Percentiles rank a stretch among this genome's conserved stretches.
Conservation (phyloP, 2,329 filamentous ascomycete genomes). For the Diatrype stigma region DNA sequence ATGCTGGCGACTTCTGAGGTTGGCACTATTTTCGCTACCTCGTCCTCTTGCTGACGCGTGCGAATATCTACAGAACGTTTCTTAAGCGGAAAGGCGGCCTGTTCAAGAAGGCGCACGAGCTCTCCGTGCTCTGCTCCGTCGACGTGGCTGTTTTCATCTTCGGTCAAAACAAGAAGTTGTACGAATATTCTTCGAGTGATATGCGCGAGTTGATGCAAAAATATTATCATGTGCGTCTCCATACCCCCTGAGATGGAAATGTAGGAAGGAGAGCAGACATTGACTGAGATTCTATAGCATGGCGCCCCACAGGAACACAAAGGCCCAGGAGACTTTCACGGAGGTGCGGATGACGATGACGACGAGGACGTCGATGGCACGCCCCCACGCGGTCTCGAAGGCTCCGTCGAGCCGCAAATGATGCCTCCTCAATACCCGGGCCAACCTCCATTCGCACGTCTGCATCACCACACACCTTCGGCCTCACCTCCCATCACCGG, state of each 20-base stretch:
- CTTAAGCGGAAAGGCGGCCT: constrained; percentile 97
- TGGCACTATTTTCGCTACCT: not conserved
- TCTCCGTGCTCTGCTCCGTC: constrained; percentile 95
- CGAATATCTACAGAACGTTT: constrained; percentile 66
- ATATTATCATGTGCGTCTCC: constrained; percentile 78
- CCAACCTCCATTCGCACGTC: constrained; percentile 69
- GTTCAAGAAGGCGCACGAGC: constrained; percentile 99
- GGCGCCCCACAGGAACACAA: constrained; percentile 94
- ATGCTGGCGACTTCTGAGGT: too few species aligned
- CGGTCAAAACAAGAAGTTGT: constrained; percentile 97
- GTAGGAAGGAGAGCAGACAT: not conserved
- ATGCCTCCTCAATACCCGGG: constrained; percentile 68
- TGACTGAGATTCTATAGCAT: constrained; percentile 55
- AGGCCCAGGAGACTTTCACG: constrained; percentile 86
- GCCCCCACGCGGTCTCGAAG: constrained; percentile 62
- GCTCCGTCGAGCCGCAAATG: constrained; percentile 50
- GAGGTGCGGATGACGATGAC: constrained; percentile 80
- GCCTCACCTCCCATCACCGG: constrained; percentile 87
- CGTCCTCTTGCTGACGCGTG: constrained; percentile 11
- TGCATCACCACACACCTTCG: constrained; percentile 77
- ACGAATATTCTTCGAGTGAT: constrained; percentile 92
- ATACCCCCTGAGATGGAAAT: not conserved
- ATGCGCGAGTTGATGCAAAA: constrained; percentile 86
- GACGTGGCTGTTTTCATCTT: constrained; percentile 99
- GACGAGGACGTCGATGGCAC: constrained; percentile 73